Base-by-base conservation (phyloP, 176 grass and related monocot species). In the Oryza meyeriana region DNA sequence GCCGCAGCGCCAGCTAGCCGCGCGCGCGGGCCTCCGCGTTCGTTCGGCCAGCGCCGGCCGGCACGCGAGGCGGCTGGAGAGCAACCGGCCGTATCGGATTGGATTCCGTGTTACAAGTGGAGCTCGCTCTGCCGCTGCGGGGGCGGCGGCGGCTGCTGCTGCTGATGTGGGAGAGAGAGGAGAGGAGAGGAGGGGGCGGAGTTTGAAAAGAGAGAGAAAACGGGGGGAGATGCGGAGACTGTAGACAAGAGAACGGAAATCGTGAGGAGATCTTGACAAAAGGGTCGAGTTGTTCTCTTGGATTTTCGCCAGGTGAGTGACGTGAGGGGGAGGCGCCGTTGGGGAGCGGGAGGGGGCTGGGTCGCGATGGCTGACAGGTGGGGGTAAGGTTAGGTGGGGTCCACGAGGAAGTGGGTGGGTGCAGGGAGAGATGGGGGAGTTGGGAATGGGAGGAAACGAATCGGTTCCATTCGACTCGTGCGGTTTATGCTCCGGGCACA, bases 211-310 rank as follows among this genome's bases (percentile, higher is more conserved):
- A 1, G 1, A 20, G 52, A 13, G 44, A 13, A 47, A 10, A 10
- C 12, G 42, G 5, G 12, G 5, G 63, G 22, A 59, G 63, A 77
- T 76, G 81, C 1, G 29, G 70, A 48, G 66, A 59, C 20, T 22
- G 33, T 52, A 62, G 39, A 87, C 82, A 52, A 41, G 71, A 16
- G 64, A 58, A 25, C 77, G 81, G 87, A 78, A 84, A 84, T 35
- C 36, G 67, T 45, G 81, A 88, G 81, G 76, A 62, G 52, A 71
- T 76, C 39, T 84, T 13, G 28, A 17, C 59, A 45, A 2, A 35
- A 31, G 25, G 22, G 29, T 3, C 42, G 10, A 88, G 5, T 41
- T 35, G 17, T n/a, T 71, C 2, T 13, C 11, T 77, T 64, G 30
- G 17, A 6, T 61, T 75, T 61, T 75, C 64, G 61, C 44, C 81